Evolutionary conservation across 129 eudicot species (phyloP).

Genomic region (Kitagawia praeruptora): DNA sequence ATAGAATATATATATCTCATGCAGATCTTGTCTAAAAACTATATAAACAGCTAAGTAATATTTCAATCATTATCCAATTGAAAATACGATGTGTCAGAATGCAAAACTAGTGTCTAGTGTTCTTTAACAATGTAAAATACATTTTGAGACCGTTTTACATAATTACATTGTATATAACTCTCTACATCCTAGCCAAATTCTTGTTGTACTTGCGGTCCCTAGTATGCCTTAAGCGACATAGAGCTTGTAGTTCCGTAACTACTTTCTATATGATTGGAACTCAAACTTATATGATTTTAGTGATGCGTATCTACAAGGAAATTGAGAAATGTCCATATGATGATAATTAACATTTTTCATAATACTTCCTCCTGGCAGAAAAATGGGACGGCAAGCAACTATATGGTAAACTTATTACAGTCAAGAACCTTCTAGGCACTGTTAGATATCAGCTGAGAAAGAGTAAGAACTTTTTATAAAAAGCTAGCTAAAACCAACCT

Average conservation of each 20-base stretch:
- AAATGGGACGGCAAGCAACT: background rate
- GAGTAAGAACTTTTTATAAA: background rate
- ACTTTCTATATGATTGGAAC: background rate
- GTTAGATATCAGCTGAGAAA: background rate
- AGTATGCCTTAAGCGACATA: background rate
- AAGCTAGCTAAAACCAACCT: constrained; percentile 33
- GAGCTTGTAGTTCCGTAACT: background rate
- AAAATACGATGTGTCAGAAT: background rate
- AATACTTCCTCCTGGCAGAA: background rate
- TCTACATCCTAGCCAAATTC: background rate
- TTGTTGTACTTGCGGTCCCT: background rate
- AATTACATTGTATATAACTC: background rate
- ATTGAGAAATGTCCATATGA: background rate
- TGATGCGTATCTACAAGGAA: background rate
- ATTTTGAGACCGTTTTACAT: background rate
- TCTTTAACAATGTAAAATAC: background rate
- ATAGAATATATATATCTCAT: background rate
- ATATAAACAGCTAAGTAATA: background rate
- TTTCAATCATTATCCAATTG: background rate
- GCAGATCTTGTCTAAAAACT: background rate
- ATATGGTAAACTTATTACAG: background rate
- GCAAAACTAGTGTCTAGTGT: background rate
- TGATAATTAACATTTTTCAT: background rate
- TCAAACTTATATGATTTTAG: background rate
- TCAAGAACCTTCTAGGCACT: background rate